Evolutionary conservation across 768 basidiomycete genomes (phyloP), one percentile per base, ranked within the genome.

Genomic region (Sarcodon aspratus): DNA sequence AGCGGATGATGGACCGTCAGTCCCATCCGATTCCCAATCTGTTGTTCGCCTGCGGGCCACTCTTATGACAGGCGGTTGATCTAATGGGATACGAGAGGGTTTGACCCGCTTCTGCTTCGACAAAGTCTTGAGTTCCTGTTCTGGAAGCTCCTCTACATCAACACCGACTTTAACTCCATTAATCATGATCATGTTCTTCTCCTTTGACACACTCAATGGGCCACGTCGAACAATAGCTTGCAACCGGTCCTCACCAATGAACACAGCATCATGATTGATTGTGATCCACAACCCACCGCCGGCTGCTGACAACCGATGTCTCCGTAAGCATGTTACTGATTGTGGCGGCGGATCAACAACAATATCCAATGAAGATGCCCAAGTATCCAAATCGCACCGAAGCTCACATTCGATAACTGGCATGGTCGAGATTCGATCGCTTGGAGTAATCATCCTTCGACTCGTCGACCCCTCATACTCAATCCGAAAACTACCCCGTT

Each of bases 231-330:
- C 80, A 51, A 92, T 80, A 10, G 75, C 75, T 44, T 82, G 66
- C 0, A 94, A 67, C 44, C 83, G 76, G 48, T 94, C 92, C 36
- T 88, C 82, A 17, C 81, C 79, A 6, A 84, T 74, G 54, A 81
- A 78, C n/a, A 82, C 63, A 1, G 80, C 78, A 53, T 95, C 88
- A 57, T 98, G 94, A 5, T 80, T 85, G 57, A 97, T 71, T 0
- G 91, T 93, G 27, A 99, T 64, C 96, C 96, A 99, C 15, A 96
- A 65, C 0, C 96, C 96, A 12, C 95, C 94, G 3, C 95, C 95
- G 33, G 85, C 82, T 3, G 74, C 68, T 1, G 91, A 91, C 6
- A 98, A 71, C 6, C 85, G 78, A 65, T 98, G 95, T 32, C 96
- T 77, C 7, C 86, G 79, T 8, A 99, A 72, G 52, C 85, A 90